Conservation (phyloP, 202 grass and related monocot species). For the Miscanthus sacchariflorus region DNA sequence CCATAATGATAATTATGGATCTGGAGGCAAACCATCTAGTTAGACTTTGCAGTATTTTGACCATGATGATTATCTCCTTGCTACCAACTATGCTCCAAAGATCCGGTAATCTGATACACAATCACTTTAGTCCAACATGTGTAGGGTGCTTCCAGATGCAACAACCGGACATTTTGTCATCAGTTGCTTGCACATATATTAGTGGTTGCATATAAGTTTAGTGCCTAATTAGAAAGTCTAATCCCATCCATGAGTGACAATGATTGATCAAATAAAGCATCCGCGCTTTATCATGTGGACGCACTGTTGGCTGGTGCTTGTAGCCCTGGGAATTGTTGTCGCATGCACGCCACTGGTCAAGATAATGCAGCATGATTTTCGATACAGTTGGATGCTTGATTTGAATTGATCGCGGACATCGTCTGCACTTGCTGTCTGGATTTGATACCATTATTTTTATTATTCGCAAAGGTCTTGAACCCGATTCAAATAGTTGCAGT, state of each 20-base stretch:
- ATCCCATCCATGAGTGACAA: conserved; percentile 24
- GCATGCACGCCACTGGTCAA: conserved; percentile 10
- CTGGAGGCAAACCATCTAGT: background rate
- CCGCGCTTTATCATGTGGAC: conserved; percentile 30
- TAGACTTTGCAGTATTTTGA: background rate
- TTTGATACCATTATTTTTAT: background rate
- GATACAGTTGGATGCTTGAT: conserved; percentile 51
- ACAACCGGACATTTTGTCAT: conserved; percentile 23
- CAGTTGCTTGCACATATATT: conserved; percentile 32
- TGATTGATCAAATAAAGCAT: conserved; percentile 51
- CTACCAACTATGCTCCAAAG: conserved; percentile 1
- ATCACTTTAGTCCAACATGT: conserved; percentile 11
- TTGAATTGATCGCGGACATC: conserved; percentile 36
- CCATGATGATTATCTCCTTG: background rate
- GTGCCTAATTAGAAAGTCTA: conserved; percentile 35
- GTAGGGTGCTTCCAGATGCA: conserved; percentile 16
- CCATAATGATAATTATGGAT: conserved; percentile 7
- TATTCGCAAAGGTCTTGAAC: conserved; percentile 1
- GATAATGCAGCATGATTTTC: conserved; percentile 44
- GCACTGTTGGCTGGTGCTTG: conserved; percentile 29
- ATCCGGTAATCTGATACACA: conserved; percentile 15
- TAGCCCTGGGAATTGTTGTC: conserved; percentile 36
- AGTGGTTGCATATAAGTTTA: conserved; percentile 21
- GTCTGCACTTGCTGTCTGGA: conserved; percentile 35
- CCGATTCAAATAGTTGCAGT: conserved; percentile 1